Evolutionary conservation across 345 rosid genomes (phyloP).

Genomic region (Capsella bursapastoris): DNA sequence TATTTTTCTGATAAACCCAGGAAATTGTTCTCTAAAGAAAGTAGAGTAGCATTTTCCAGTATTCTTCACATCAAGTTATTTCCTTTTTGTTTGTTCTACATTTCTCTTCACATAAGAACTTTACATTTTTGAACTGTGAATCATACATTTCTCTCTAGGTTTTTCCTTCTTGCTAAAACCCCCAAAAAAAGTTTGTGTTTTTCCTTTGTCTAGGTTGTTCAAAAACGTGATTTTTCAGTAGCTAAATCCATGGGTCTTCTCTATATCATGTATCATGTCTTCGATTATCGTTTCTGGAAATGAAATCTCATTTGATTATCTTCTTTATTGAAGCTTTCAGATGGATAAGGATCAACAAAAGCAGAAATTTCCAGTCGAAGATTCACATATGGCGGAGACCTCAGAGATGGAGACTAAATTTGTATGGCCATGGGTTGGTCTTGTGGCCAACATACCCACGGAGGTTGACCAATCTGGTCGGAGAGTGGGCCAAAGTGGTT

Average conservation of each 20-base stretch:
- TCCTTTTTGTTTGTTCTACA: not conserved
- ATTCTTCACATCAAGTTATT: not conserved
- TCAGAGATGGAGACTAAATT: conserved; percentile 13
- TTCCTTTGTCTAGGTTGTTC: not conserved
- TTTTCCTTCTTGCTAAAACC: not conserved
- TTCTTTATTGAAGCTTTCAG: conserved; percentile 10
- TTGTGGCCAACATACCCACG: conserved; percentile 68
- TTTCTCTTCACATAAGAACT: not conserved
- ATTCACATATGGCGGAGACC: conserved; percentile 5
- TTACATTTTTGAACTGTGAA: not conserved
- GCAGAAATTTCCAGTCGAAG: not conserved
- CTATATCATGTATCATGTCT: not conserved
- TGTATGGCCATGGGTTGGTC: conserved; percentile 65
- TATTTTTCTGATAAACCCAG: not conserved
- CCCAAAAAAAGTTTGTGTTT: not conserved
- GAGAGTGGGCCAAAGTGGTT: conserved; percentile 63
- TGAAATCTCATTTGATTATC: not conserved
- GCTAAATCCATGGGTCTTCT: conserved; percentile 1
- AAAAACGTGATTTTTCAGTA: conserved; percentile 7
- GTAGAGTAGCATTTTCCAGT: not conserved
- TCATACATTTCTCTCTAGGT: not conserved
- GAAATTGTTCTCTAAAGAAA: not conserved
- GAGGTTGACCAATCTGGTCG: conserved; percentile 44
- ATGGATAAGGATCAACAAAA: conserved; percentile 25
- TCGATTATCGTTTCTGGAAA: not conserved